Evolutionary conservation across 2,329 filamentous ascomycete genomes (phyloP).

Genomic region (Pseudonectria buxi): DNA sequence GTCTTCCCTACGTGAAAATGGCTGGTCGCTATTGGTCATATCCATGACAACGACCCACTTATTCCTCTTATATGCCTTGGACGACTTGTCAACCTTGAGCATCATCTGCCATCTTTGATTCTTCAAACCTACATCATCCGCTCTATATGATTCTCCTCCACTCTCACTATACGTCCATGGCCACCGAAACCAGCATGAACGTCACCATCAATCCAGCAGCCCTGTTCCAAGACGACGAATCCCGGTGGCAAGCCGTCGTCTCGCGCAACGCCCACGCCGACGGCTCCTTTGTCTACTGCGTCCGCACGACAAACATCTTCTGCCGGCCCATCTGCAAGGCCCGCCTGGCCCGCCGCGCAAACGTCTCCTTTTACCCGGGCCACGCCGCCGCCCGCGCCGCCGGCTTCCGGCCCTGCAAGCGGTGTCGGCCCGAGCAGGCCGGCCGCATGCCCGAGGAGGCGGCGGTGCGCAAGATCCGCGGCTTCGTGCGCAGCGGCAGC

Average conservation of each 20-base stretch:
- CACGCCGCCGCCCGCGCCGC: constrained; percentile 36
- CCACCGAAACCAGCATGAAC: background rate
- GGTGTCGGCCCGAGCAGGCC: constrained; percentile 41
- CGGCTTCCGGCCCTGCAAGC: constrained; percentile 52
- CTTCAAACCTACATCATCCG: background rate
- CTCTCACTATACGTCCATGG: background rate
- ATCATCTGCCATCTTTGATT: background rate
- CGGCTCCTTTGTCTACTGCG: constrained; percentile 37
- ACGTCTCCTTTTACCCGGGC: constrained; percentile 48
- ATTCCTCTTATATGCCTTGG: background rate
- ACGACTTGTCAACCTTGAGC: background rate
- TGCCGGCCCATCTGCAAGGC: constrained; percentile 56
- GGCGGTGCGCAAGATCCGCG: constrained; percentile 35
- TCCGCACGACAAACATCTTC: constrained; percentile 43
- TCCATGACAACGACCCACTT: constrained; percentile 24
- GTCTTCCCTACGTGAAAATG: too few relatives aligned
- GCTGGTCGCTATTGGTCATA: constrained; percentile 21
- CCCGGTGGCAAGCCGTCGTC: constrained; percentile 31
- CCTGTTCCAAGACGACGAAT: constrained; percentile 24
- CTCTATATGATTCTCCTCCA: too few relatives aligned
- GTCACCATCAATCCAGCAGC: background rate
- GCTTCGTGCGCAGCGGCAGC: constrained; percentile 24
- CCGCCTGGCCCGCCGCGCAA: constrained; percentile 53
- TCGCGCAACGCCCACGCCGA: constrained; percentile 30
- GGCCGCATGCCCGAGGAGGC: constrained; percentile 36